Percentiles rank a stretch among this genome's conserved stretches.
Conservation (phyloP, 1,139 yeast species). For the Lodderomyces pseudojiufengensis region DNA sequence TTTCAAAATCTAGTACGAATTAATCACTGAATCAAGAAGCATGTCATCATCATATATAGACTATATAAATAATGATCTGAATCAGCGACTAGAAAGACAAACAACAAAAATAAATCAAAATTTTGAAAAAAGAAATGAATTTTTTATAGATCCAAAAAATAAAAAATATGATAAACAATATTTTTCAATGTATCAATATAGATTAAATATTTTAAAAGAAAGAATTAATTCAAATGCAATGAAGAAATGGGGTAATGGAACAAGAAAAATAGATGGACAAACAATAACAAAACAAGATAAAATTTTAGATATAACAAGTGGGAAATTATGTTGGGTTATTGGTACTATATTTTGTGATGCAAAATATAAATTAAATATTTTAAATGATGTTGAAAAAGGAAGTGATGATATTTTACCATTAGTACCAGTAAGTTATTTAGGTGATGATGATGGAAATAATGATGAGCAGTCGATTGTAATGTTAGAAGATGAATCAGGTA, state of each 20-base stretch:
- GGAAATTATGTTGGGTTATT: conserved; percentile 78
- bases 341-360: conserved; percentile 88
- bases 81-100: not conserved
- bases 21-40: too few relatives aligned
- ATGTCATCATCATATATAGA: conserved; percentile 1
- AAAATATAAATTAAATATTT: conserved; percentile 78
- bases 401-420: conserved; percentile 49
- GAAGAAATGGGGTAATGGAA: conserved; percentile 47
- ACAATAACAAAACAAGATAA: conserved; percentile 46
- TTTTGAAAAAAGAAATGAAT: conserved; percentile 13
- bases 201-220: conserved; percentile 53
- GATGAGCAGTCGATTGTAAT: conserved; percentile 48
- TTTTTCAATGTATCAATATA: conserved; percentile 65
- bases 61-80: conserved; percentile 1
- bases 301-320: conserved; percentile 71
- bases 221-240: conserved; percentile 48
- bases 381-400: conserved; percentile 71
- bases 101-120: not conserved
- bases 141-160: conserved; percentile 18
- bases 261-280: conserved; percentile 33
- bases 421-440: conserved; percentile 30
- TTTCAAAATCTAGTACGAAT: too few relatives aligned
- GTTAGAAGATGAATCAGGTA: conserved; percentile 92
- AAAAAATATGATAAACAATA: conserved; percentile 69
- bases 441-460: conserved; percentile 16